These are phyloP conservation scores for Artemisia princeps DNA, from an alignment of 140 eudicot species.

Conservation along the genomic window DNA sequence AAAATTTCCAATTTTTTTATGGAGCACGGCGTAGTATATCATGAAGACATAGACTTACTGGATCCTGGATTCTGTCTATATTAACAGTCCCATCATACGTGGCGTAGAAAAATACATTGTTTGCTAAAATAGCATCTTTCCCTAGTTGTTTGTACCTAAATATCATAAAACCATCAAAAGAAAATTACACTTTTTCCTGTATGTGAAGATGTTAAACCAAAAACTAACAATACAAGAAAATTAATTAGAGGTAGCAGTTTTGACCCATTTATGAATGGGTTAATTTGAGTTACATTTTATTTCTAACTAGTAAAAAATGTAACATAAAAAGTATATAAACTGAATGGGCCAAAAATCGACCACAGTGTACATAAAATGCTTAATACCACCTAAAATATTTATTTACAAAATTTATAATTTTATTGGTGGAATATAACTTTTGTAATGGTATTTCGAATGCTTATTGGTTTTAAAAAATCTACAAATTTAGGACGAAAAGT, in stretches of 20 bases:
- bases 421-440: background rate
- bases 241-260: background rate
- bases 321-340: background rate
- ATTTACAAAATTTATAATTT: background rate
- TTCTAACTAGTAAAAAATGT: background rate
- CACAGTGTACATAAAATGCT: background rate
- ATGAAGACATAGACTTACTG: conserved; percentile 51
- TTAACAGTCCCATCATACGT: conserved; percentile 92
- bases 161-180: conserved; percentile 15
- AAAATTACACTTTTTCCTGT: conserved; percentile 5
- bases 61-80: conserved; percentile 74
- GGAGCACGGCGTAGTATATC: conserved; percentile 16
- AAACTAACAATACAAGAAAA: background rate
- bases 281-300: background rate
- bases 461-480: background rate
- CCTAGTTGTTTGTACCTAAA: conserved; percentile 97
- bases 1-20: background rate
- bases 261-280: background rate
- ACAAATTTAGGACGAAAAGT: background rate
- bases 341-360: background rate
- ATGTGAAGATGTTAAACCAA: conserved; percentile 8
- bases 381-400: background rate
- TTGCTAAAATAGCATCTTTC: conserved; percentile 76
- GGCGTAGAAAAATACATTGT: conserved; percentile 77
- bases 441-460: background rate